Conservation (phyloP, 257 asterid genomes). For the Solanum habrochaites region DNA sequence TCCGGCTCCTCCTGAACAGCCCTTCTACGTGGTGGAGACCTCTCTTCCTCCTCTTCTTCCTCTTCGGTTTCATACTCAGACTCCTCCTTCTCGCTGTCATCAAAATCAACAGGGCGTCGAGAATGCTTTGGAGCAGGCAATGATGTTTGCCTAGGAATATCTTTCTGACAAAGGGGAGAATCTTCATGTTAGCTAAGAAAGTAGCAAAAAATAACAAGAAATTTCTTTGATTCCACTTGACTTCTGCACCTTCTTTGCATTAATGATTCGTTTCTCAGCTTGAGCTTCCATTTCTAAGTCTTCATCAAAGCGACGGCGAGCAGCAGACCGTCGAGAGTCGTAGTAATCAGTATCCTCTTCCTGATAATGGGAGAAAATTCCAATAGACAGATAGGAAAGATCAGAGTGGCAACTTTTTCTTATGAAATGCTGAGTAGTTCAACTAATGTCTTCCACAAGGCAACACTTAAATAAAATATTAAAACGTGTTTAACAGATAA, state of each 20-base stretch:
- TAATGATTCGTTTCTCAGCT: slow-evolving; percentile 86
- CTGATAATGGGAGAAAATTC: slow-evolving; percentile 21
- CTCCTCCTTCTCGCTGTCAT: slow-evolving; percentile 86
- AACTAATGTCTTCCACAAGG: not conserved
- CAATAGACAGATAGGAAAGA: not conserved
- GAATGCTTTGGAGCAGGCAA: slow-evolving; percentile 46
- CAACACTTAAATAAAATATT: not conserved
- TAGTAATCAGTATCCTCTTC: slow-evolving; percentile 77
- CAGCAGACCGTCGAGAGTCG: slow-evolving; percentile 62
- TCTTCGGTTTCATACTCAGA: slow-evolving; percentile 95
- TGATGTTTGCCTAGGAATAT: slow-evolving; percentile 44
- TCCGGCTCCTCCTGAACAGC: slow-evolving; percentile 56
- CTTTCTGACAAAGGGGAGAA: slow-evolving; percentile 32
- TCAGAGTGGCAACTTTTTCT: not conserved
- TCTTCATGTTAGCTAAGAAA: slow-evolving; percentile 19
- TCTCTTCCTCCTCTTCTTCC: slow-evolving; percentile 74
- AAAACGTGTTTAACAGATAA: not conserved
- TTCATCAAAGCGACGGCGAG: slow-evolving; percentile 69
- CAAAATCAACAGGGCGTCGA: slow-evolving; percentile 59
- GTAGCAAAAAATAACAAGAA: not conserved
- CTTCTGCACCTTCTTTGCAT: slow-evolving; percentile 77
- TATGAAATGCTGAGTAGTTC: not conserved
- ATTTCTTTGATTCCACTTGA: not conserved
- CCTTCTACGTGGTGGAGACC: slow-evolving; percentile 37
- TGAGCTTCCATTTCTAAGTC: slow-evolving; percentile 90